Base-by-base conservation (phyloP, 1,284 basidiomycete genomes). In the Melampsora medusae region DNA sequence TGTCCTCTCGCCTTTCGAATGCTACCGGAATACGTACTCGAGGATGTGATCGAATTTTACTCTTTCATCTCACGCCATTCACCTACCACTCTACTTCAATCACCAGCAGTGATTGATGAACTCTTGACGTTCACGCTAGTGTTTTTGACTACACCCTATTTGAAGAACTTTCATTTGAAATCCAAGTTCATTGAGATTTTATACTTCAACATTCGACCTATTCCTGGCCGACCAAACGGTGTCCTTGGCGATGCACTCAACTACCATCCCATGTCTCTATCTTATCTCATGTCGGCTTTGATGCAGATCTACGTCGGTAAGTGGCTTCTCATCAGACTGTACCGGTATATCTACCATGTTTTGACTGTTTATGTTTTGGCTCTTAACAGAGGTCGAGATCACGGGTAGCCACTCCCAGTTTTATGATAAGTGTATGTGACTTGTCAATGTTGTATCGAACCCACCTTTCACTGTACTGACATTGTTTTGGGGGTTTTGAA, bases 111-210 rank as follows among this genome's bases (percentile, higher is more conserved):
- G 31, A 19, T 78, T 92, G 93, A 61, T 35, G 94, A 95, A 80
- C 85, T 99, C n/a, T 86, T 98, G 79, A 88, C 90, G 0, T 99
- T 98, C 84, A 88, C 90, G 50, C 86, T 98, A 79, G 93, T 92
- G 0, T 98, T 98, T 87, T 85, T 99, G 73, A 90, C 91, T 7
- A 97, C 93, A 6, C 92, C 92, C 0, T 98, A 96, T 83, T 94
- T 99, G 85, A 97, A 97, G 85, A 99, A 99, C 80, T 97, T 97
- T 0, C 98, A 97, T 86, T 84, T 99, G 80, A 98, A 97, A 84
- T 90, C 93, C n/a, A 97, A 99, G 84, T 90, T 99, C 61, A 93
- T 97, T 78, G 93, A 96, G 91, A 90, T 92, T 7, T 83, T 97
- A 38, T 93, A 92, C 82, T 91, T 90, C 83, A 91, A 92, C 28